Evolutionary conservation across 805 yeast genomes (phyloP).

Genomic region (Blastobotrys chiropterorum): DNA sequence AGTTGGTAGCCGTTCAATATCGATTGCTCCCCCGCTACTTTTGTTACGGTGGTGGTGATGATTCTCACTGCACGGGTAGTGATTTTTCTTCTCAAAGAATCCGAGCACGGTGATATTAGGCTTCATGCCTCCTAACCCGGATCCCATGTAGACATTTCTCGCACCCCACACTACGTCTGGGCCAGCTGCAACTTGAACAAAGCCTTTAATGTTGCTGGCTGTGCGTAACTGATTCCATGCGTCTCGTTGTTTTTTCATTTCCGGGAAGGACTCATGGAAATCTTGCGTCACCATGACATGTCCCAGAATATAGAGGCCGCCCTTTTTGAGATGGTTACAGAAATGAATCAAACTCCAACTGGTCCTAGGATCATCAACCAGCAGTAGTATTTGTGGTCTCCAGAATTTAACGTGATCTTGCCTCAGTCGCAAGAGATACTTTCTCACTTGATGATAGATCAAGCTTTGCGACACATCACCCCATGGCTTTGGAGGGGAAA

Average conservation of each 20-base stretch:
- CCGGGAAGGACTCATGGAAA: constrained; percentile 60
- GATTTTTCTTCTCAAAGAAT: constrained; percentile 59
- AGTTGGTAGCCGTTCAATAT: constrained; percentile 58
- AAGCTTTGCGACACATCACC: constrained; percentile 96
- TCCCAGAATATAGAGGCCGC: constrained; percentile 87
- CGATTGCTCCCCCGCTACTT: constrained; percentile 18
- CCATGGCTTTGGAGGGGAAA: constrained; percentile 93
- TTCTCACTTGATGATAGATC: constrained; percentile 94
- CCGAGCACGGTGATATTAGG: constrained; percentile 94
- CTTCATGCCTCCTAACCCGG: constrained; percentile 98
- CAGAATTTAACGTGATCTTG: constrained; percentile 96
- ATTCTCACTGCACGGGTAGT: constrained; percentile 10
- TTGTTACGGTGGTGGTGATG: neutral
- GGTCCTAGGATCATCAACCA: constrained; percentile 88
- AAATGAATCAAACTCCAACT: constrained; percentile 88
- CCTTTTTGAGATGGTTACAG: constrained; percentile 92
- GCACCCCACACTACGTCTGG: constrained; percentile 93
- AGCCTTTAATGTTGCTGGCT: constrained; percentile 73
- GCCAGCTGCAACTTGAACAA: constrained; percentile 86
- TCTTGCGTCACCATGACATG: constrained; percentile 71
- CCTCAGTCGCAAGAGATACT: constrained; percentile 72
- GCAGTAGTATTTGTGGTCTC: constrained; percentile 89
- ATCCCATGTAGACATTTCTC: constrained; percentile 81
- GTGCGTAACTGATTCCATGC: constrained; percentile 88
- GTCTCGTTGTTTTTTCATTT: constrained; percentile 60